Evolutionary conservation across 495 filamentous ascomycete species (phyloP), one percentile per base, ranked within the genome.

Genomic region (Ascodesmis nigricans): DNA sequence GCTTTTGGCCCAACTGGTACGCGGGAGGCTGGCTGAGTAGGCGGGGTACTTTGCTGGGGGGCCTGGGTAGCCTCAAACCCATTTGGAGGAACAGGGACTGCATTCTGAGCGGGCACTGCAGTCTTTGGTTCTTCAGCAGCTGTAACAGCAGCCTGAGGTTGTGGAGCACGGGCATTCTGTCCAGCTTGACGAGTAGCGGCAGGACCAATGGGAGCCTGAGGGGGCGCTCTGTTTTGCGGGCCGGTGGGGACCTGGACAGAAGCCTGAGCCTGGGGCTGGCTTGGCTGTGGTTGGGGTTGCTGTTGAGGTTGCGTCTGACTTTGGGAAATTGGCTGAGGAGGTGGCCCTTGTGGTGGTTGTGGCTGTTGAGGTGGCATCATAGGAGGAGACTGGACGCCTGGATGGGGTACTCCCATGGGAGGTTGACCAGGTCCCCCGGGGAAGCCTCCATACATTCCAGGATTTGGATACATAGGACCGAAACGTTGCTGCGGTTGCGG

Each of bases 1-100:
- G 44, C 66, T 57, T 71, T 78, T 5, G 73, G 71, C 15, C 67
- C 71, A 24, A 66, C 71, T 1, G 71, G 68, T 32, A 62, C 56
- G 11, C 47, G 45, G 36, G 58, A 25, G 27, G 50, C 14, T 37
- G 25, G 29, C 21, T 26, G 45, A 35, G 27, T 44, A 43, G 19
- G 41, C 39, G 51, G 34, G 51, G 33, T 15, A 15, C 32, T 20
- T 38, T 42, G 33, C 24, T 46, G 42, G 4, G 30, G 27, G 11
- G 26, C 10, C 21, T 44, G 41, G 8, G 11, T n/a, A n/a, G n/a
- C n/a, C n/a, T n/a, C 24, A 11, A 22, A 36, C 11, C 17, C 19
- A 21, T 35, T 25, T 40, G 53, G 51, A 34, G 44, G 39, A 29
- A 45, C 35, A 35, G 56, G 44, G 20, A 46, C 50, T 38, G 40